Base-by-base conservation (phyloP, 257 asterid genomes). In the Solanum chiquidenum region DNA sequence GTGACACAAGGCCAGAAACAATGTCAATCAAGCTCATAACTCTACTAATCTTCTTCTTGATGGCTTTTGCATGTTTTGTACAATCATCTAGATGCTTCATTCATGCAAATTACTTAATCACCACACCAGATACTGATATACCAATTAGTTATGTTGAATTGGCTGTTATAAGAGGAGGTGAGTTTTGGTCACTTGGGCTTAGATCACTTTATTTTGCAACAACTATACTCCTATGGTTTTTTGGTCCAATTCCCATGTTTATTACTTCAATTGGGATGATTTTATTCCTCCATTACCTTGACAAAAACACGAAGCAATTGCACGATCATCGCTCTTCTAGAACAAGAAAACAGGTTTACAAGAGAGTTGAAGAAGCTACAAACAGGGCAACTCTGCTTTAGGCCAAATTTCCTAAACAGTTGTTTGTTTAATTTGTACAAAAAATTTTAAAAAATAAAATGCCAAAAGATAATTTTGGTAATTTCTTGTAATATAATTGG, bases 141-240 rank as follows among this genome's bases (percentile, higher is more conserved):
- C 92, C 91, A 20, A 91, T 89, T 16, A 62, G 60, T 4, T 68
- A 49, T 69, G 92, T 92, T 44, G 93, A 92, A 90, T 73, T 74
- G 33, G 90, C 90, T 12, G 93, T 93, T 42, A 89, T 93, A 18
- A 85, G 87, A 35, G 94, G 92, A 76, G 91, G 94, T 83, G 91
- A 90, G 86, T 93, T 91, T 86, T 93, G 95, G 95, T 90, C 90
- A n/a, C 40, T 90, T 52, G 94, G 94, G 10, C 87, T 91, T 60
- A 88, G 94, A 86, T 90, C 93, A 11, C 92, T 93, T 86, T 92
- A 93, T 62, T 89, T 93, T 35, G 93, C 93, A 72, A 90, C 93
- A 73, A 93, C 88, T 89, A 64, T 93, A 88, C 66, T 93, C 71
- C 90, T 91, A 9, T 93, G 95, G 94, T 91, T 92, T 42, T 92